Evolutionary conservation across 495 filamentous ascomycete species (phyloP), one percentile per base, ranked within the genome.

Genomic region (Annulohypoxylon moriforme): DNA sequence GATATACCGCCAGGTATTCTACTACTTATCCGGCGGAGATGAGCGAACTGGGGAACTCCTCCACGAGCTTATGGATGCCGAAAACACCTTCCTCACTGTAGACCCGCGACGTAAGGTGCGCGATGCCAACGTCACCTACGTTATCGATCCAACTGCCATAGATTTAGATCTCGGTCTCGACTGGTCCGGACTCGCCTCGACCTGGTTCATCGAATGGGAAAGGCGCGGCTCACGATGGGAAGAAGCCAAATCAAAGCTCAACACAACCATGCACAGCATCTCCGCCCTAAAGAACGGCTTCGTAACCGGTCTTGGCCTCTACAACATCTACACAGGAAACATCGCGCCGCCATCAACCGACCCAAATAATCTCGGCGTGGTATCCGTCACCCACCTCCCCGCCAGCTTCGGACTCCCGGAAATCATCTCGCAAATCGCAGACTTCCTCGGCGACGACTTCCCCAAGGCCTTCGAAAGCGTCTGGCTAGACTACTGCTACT

Each of bases 171-270:
- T 85, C 76, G 71, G 85, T 0, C 81, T 82, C 6, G 84, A 86
- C 69, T 86, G 83, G 81, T 79, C 81, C 7, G 81, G 80, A 1
- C 72, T 86, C 6, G 84, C 84, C 2, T 76, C 76, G 10, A 81
- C 77, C 1, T 86, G 83, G 82, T 71, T 85, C 7, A 72, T 84
- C 1, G 84, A 83, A 59, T 85, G 82, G 83, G 83, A 85, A 63
- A 71, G 84, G 3, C 80, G 79, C 7, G 80, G 79, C 4, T 71
- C 81, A 8, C 74, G 79, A 13, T 84, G 82, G 83, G 69, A 81
- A 50, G 78, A 84, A 61, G 77, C 81, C 9, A 73, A 64, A 2
- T 47, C 64, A 5, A 83, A 83, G 57, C 63, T 85, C 16, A 79
- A 75, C 38, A 68, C 67, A 14, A 82, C 78, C 6, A 76, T 81